Evolutionary conservation across 1,284 basidiomycete genomes (phyloP).

Genomic region (Anthracocystis panici-leucophaei): DNA sequence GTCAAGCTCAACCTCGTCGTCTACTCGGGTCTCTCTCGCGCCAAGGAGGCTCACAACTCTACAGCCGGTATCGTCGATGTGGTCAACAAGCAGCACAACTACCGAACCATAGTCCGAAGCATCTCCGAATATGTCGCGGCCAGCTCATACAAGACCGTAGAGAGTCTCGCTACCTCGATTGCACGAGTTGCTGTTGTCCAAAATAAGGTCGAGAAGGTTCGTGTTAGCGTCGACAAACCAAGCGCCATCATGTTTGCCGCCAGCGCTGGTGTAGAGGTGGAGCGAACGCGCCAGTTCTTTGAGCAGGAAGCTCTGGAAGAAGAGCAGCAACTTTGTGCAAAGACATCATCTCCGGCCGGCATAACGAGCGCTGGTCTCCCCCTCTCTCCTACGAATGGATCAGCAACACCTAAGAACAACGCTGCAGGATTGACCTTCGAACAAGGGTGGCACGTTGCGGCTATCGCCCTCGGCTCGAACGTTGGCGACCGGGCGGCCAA

Average conservation of each 20-base stretch:
- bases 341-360: background rate
- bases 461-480: slow-evolving; percentile 89
- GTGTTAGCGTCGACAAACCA: slow-evolving; percentile 80
- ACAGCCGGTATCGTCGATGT: slow-evolving; percentile 47
- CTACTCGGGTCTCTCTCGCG: slow-evolving; percentile 55
- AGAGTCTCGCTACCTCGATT: slow-evolving; percentile 78
- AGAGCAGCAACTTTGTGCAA: slow-evolving; percentile 23
- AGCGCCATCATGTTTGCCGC: slow-evolving; percentile 80
- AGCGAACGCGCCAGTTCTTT: slow-evolving; percentile 72
- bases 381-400: slow-evolving; percentile 1
- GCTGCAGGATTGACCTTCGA: background rate
- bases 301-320: slow-evolving; percentile 46
- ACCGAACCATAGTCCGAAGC: slow-evolving; percentile 47
- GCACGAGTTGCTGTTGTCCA: slow-evolving; percentile 73
- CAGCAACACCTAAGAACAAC: background rate
- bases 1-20: slow-evolving; percentile 77
- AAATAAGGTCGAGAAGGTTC: slow-evolving; percentile 55
- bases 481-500: slow-evolving; percentile 88
- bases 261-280: slow-evolving; percentile 76
- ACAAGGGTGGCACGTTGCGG: slow-evolving; percentile 71
- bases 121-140: slow-evolving; percentile 71
- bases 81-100: slow-evolving; percentile 53
- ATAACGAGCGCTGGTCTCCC: background rate
- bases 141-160: slow-evolving; percentile 79
- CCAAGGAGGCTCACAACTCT: slow-evolving; percentile 23